Evolutionary conservation across 805 yeast species (phyloP), one percentile per base, ranked within the genome.

Genomic region (Barnettozyma pratensis): DNA sequence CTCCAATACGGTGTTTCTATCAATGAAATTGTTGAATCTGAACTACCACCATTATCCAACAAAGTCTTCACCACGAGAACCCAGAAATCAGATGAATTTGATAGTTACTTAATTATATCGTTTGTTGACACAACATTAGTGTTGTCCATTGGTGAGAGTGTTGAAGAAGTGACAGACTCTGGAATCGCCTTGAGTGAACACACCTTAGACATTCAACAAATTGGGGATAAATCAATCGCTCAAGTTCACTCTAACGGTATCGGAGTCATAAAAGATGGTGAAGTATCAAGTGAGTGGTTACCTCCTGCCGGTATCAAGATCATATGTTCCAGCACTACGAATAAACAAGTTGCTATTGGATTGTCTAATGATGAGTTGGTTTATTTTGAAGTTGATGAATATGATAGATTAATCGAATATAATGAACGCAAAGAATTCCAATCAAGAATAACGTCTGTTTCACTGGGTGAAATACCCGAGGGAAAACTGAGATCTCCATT

Each of bases 241-340:
- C 99, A 92, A 62, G 74, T 92, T 2, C 86, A 87, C 61, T 54
- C 79, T 0, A 73, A 78, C 51, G 96, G 94, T 5, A 69, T 92
- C 26, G 72, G 84, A 12, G 88, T 85, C 55, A 68, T 85, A 4
- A 58, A 63, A 37, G 54, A 62, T 48, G 56, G 56, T 4, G 12
- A 50, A 25, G n/a, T 56, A 8, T 37, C 42, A 2, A 54, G 37
- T 11, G 85, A 85, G 52, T 94, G 98, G 98, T 70, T 65, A 30
- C 88, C 96, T 1, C 96, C 97, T 0, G 81, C 83, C 0, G 96
- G 94, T 3, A 77, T 82, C 25, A 70, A 75, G 27, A 74, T 94
- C 37, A 58, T 76, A 0, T 67, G 71, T n/a, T 83, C 88, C 0
- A 61, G 87, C 1, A 66, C 84, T 3, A 87, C 89, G 14, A 69